Evolutionary conservation across 129 eudicot species (phyloP), one percentile per base, ranked within the genome.

Genomic region (Heracleum sosnowskyi): DNA sequence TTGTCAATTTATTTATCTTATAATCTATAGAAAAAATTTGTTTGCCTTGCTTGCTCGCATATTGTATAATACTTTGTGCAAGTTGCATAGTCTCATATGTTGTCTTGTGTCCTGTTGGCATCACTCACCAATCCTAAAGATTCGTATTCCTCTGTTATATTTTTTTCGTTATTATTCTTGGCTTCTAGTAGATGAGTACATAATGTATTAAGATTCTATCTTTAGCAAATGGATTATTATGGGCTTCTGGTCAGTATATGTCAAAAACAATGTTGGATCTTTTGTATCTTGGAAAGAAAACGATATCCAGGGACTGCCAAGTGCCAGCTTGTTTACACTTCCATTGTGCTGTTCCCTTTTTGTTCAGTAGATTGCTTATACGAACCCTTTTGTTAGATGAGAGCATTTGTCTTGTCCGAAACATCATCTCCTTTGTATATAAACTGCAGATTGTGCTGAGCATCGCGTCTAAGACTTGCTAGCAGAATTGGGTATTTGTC

Each of bases 11-110:
- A 41, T 0, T 41, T 36, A 40, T 24, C 39, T 22, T 18, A 0
- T 13, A 69, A 33, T 69, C 26, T 34, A n/a, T n/a, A 18, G 46
- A 69, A 69, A 69, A 34, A 36, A 16, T 1, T 24, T 9, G 40
- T 40, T 6, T 20, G 9, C 46, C 46, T 47, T 69, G 75, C 20
- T 5, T 22, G 20, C n/a, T 37, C 24, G 4, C 24, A 37, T 70
- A 24, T 36, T 34, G 0, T 70, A 34, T 4, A 9, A 17, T n/a
- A 37, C 41, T 35, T 11, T 44, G 47, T 69, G n/a, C 64, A 75
- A 46, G 78, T 35, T 28, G 78, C 45, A 49, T 57, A 37, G 57
- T 75, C 78, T 75, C 69, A 40, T 39, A 73, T 33, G 57, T 76
- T 76, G 63, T 24, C 69, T 51, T 4, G 7, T 51, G 46, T 36